Evolutionary conservation across 2,329 filamentous ascomycete genomes (phyloP).

Genomic region (Sarocladium kiliense): DNA sequence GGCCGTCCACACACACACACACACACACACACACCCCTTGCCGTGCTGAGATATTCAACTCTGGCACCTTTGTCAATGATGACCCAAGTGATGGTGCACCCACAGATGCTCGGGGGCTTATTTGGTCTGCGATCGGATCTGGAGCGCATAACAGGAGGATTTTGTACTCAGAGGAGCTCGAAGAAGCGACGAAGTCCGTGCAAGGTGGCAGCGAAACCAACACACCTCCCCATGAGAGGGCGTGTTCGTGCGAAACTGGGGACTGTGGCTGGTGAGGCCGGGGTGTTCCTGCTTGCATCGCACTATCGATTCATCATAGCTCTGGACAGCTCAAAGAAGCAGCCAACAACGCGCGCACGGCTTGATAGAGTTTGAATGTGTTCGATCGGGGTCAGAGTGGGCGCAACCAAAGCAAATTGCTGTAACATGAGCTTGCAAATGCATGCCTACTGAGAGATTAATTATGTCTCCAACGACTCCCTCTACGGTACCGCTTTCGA

Average conservation of each 20-base stretch:
- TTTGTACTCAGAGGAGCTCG: neutral
- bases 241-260: neutral
- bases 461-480: no score
- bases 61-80: constrained; percentile 1
- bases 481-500: no score
- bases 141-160: neutral
- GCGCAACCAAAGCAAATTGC: neutral
- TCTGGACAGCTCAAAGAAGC: neutral
- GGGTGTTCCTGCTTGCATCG: neutral
- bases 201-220: neutral
- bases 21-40: neutral
- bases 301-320: constrained; percentile 3
- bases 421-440: no score
- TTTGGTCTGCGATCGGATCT: neutral
- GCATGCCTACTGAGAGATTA: no score
- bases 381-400: neutral
- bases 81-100: neutral
- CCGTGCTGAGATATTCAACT: neutral
- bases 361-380: neutral
- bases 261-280: constrained; percentile 7
- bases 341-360: neutral
- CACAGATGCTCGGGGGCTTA: neutral
- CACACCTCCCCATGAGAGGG: neutral
- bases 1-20: neutral
- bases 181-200: neutral